Conservation (phyloP, 306 rosid genomes). For the Echinosophora koreensis region DNA sequence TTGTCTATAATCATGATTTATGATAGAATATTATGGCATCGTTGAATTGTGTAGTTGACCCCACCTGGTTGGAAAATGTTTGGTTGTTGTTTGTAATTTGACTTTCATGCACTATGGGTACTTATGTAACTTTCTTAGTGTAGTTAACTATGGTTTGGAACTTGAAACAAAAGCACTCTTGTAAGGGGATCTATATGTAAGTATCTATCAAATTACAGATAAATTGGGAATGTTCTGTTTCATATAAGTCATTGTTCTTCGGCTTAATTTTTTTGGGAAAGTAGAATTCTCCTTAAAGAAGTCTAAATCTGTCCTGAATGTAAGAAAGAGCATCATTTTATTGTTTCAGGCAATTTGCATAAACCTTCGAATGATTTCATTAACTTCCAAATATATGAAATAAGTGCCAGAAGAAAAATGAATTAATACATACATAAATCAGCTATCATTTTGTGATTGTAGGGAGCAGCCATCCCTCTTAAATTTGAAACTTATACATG, state of each 20-base stretch:
- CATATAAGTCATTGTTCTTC: constrained; percentile 12
- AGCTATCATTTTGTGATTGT: background rate
- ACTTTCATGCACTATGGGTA: background rate
- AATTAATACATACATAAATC: background rate
- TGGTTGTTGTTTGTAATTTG: background rate
- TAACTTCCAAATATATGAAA: background rate
- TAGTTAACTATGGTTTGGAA: constrained; percentile 5
- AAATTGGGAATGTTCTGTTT: constrained; percentile 23
- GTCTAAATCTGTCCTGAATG: background rate
- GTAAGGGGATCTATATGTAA: background rate
- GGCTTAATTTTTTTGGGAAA: background rate
- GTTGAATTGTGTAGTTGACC: too few species aligned
- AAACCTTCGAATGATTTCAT: background rate
- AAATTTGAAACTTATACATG: constrained; percentile 12
- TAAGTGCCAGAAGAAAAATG: background rate
- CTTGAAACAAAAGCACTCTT: background rate
- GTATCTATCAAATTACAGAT: background rate
- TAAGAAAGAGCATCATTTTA: constrained; percentile 8
- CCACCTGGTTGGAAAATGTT: too few species aligned
- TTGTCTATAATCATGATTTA: too few species aligned
- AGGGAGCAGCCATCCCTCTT: background rate
- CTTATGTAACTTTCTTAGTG: background rate
- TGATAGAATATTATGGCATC: too few species aligned
- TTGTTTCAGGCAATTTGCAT: constrained; percentile 26
- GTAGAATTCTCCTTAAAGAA: constrained; percentile 7